Evolutionary conservation across 495 filamentous ascomycete species (phyloP).

Genomic region (Opeltia flavorubescens): DNA sequence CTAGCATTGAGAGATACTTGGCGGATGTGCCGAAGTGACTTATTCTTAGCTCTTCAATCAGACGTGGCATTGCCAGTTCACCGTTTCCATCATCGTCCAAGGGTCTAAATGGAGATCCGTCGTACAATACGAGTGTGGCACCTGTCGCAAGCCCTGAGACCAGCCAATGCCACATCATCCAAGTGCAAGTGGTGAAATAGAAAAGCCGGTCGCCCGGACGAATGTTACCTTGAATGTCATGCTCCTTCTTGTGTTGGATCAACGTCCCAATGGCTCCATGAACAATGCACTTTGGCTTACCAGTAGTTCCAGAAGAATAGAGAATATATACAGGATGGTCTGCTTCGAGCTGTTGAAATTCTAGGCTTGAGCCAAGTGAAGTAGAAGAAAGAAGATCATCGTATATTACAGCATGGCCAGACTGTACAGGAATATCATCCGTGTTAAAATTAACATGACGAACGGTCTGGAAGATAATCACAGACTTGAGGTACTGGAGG

Average conservation of each 20-base stretch:
- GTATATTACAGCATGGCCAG: constrained; percentile 38
- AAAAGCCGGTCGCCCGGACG: constrained; percentile 49
- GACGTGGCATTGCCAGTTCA: constrained; percentile 53
- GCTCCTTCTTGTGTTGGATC: constrained; percentile 91
- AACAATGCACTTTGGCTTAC: constrained; percentile 82
- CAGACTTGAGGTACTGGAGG: constrained; percentile 46
- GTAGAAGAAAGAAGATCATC: constrained; percentile 30
- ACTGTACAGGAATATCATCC: constrained; percentile 30
- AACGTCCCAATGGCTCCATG: constrained; percentile 79
- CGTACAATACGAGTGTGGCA: constrained; percentile 71
- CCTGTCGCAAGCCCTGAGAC: constrained; percentile 69
- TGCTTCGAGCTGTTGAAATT: constrained; percentile 61
- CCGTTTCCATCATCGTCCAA: constrained; percentile 37
- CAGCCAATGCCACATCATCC: constrained; percentile 99
- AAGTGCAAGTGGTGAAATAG: constrained; percentile 84
- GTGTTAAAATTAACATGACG: constrained; percentile 32
- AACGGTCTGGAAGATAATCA: constrained; percentile 58
- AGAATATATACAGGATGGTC: constrained; percentile 83
- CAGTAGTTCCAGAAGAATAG: constrained; percentile 79
- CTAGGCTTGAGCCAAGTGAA: constrained; percentile 31
- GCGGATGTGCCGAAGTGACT: constrained; percentile 89
- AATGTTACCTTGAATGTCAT: constrained; percentile 69
- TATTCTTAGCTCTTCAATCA: constrained; percentile 57
- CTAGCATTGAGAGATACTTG: constrained; percentile 82
- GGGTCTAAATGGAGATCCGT: constrained; percentile 73